phyloP scores from a whole-genome alignment of 2,329 filamentous ascomycete species.

The Pseudogymnoascus sp. region DNA sequence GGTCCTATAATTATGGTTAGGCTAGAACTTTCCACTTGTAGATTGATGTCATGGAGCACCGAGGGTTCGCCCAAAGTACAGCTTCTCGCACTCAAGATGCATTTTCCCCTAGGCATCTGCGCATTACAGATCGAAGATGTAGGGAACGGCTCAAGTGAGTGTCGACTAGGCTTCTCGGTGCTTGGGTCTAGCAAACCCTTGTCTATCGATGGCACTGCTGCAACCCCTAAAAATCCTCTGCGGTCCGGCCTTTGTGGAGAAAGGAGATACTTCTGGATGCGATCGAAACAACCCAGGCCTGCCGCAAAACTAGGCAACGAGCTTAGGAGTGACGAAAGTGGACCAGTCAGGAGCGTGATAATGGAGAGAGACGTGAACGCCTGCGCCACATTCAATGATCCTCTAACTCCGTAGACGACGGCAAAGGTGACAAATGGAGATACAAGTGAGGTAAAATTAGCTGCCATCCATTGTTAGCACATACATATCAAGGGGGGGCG shows the following conservation, averaged over 20 bases:
- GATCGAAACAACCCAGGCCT: conserved; percentile 7
- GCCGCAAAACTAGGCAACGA: neutral
- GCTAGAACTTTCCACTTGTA: conserved; percentile 9
- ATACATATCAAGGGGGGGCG: neutral
- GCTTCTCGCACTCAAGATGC: neutral
- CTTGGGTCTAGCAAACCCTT: neutral
- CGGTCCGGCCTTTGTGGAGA: neutral
- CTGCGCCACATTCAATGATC: conserved; percentile 7
- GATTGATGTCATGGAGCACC: conserved; percentile 10
- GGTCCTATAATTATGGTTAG: conserved; percentile 15
- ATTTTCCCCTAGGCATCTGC: neutral
- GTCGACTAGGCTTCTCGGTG: neutral
- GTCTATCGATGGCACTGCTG: neutral
- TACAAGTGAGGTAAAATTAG: conserved; percentile 5
- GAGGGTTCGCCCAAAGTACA: neutral
- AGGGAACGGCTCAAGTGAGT: neutral
- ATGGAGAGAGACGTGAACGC: conserved; percentile 9
- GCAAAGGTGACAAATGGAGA: conserved; percentile 19
- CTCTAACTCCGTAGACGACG: conserved; percentile 10
- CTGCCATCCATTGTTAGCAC: conserved; percentile 12
- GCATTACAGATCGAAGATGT: neutral
- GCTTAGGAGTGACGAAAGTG: neutral
- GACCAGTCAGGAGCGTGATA: conserved; percentile 1
- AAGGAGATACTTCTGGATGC: conserved; percentile 9
- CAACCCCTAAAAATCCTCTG: neutral